Percentiles rank a stretch among this genome's conserved stretches.
Conservation (phyloP, 2,329 filamentous ascomycete genomes). For the Claviceps sp. region DNA sequence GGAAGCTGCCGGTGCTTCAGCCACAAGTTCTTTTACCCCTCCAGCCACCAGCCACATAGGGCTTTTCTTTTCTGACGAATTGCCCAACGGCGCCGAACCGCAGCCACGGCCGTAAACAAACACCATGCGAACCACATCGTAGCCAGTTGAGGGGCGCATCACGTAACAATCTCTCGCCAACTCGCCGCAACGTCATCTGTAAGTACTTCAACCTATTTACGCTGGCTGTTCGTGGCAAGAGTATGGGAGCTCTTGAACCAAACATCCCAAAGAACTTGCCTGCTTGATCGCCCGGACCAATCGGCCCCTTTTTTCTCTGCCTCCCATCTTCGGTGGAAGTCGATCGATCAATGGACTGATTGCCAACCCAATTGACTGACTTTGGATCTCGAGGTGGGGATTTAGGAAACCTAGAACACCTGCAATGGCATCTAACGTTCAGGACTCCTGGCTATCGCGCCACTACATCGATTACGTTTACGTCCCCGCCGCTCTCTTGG, state of each 20-base stretch:
- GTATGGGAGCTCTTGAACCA: not conserved
- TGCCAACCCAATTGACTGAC: not conserved
- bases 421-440: slow-evolving; percentile 14
- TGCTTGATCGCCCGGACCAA: not conserved
- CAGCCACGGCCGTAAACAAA: not conserved
- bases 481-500: slow-evolving; percentile 65
- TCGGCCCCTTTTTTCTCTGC: not conserved
- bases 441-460: slow-evolving; percentile 30
- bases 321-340: not conserved
- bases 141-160: not conserved
- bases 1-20: not conserved
- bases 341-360: not conserved
- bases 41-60: not conserved
- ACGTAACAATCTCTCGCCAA: not conserved
- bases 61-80: not conserved
- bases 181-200: not conserved
- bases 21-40: not conserved
- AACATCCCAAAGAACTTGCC: not conserved
- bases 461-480: slow-evolving; percentile 69
- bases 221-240: not conserved
- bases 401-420: not conserved
- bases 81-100: slow-evolving; percentile 1
- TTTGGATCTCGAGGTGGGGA: not conserved
- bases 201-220: not conserved
- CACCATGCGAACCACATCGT: slow-evolving; percentile 1